Conservation (phyloP, 2,329 filamentous ascomycete species). For the Fusarium bactridioides region DNA sequence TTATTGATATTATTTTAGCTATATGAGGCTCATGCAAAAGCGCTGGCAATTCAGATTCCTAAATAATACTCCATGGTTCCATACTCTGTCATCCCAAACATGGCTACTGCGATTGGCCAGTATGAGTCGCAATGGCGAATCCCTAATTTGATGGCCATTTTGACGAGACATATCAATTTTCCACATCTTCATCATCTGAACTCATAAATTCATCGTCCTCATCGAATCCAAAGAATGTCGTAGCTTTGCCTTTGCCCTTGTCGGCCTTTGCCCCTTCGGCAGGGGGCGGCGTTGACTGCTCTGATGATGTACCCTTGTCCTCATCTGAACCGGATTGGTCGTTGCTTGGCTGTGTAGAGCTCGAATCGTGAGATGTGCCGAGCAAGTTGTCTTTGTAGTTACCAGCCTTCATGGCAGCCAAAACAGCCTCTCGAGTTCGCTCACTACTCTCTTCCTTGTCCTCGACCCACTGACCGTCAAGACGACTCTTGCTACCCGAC, state of each 20-base stretch:
- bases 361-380: slow-evolving; percentile 59
- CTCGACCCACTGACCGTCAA: slow-evolving; percentile 95
- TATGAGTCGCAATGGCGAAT: background rate
- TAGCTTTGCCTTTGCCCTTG: slow-evolving; percentile 51
- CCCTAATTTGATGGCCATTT: background rate
- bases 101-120: slow-evolving; percentile 28
- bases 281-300: slow-evolving; percentile 59
- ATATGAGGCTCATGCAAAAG: slow-evolving; percentile 15
- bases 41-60: slow-evolving; percentile 26
- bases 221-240: slow-evolving; percentile 77
- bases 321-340: slow-evolving; percentile 45
- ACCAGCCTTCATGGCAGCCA: slow-evolving; percentile 73
- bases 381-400: slow-evolving; percentile 68
- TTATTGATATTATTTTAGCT: slow-evolving; percentile 34
- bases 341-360: slow-evolving; percentile 47
- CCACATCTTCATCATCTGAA: slow-evolving; percentile 64
- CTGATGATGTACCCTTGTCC: slow-evolving; percentile 51
- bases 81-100: slow-evolving; percentile 39
- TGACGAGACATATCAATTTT: slow-evolving; percentile 8
- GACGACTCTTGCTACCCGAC: slow-evolving; percentile 72
- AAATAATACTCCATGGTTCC: slow-evolving; percentile 26
- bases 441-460: slow-evolving; percentile 90
- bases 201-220: slow-evolving; percentile 81
- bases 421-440: slow-evolving; percentile 79
- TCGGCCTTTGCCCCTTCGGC: slow-evolving; percentile 51